Conservation (phyloP, 495 filamentous ascomycete species). For the Lasiosphaeria hispida region DNA sequence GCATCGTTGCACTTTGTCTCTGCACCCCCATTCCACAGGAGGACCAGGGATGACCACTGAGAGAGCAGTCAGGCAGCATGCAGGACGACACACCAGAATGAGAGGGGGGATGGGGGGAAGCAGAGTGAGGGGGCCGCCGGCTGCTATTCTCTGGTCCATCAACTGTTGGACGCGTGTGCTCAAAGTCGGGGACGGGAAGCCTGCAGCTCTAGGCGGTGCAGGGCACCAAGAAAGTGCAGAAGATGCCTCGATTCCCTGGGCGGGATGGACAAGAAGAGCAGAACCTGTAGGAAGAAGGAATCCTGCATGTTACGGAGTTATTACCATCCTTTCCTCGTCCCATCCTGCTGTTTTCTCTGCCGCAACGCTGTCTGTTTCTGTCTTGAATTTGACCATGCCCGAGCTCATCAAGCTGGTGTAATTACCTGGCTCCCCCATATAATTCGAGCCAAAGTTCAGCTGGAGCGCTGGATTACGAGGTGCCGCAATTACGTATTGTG, state of each 20-base stretch:
- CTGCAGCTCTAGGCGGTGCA: neutral
- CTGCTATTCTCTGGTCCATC: conserved; percentile 7
- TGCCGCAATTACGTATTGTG: too few relatives aligned
- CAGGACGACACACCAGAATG: neutral
- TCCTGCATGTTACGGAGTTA: too few relatives aligned
- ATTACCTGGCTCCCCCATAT: too few relatives aligned
- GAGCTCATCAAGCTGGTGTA: too few relatives aligned
- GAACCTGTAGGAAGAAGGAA: too few relatives aligned
- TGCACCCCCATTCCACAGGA: neutral
- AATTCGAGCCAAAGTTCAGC: too few relatives aligned
- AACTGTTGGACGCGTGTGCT: conserved; percentile 11
- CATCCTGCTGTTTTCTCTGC: too few relatives aligned
- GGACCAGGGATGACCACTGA: neutral
- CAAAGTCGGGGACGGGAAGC: neutral
- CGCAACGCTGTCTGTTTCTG: too few relatives aligned
- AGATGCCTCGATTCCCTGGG: neutral
- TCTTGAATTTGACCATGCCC: too few relatives aligned
- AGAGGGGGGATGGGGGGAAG: neutral
- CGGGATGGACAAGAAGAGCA: too few relatives aligned
- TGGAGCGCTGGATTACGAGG: too few relatives aligned
- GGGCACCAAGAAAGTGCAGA: neutral
- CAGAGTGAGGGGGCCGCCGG: neutral
- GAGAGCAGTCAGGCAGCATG: neutral
- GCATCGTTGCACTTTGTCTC: neutral
- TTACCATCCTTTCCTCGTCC: too few relatives aligned